Conservation (phyloP, 2,329 filamentous ascomycete genomes). For the Fusarium penzigii region DNA sequence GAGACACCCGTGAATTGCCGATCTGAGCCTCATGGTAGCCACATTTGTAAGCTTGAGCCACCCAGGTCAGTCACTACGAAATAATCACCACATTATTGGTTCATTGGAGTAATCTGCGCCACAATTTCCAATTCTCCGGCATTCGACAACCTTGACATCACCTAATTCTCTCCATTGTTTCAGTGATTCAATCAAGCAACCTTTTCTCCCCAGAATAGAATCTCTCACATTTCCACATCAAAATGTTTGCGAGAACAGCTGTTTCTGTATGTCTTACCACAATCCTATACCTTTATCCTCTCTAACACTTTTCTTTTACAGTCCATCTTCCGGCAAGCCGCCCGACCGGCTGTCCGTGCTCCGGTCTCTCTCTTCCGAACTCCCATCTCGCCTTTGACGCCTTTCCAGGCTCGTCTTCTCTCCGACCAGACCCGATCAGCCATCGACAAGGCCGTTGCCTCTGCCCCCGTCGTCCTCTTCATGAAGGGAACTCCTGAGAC, state of each 20-base stretch:
- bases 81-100: conserved; percentile 23
- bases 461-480: conserved; percentile 92
- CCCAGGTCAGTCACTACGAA: conserved; percentile 11
- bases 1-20: no score
- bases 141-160: conserved; percentile 29
- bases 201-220: conserved; percentile 11
- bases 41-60: not conserved
- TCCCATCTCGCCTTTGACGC: conserved; percentile 27
- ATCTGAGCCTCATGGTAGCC: not conserved
- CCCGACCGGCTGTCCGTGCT: conserved; percentile 35
- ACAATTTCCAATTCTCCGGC: conserved; percentile 11
- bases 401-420: conserved; percentile 64
- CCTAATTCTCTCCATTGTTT: conserved; percentile 16
- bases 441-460: conserved; percentile 86
- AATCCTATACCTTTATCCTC: not conserved
- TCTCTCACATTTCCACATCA: conserved; percentile 18
- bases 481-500: conserved; percentile 99
- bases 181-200: conserved; percentile 5
- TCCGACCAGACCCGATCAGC: conserved; percentile 78
- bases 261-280: conserved; percentile 16
- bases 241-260: conserved; percentile 31
- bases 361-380: conserved; percentile 26
- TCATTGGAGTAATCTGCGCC: conserved; percentile 12
- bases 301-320: conserved; percentile 18
- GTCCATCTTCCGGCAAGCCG: conserved; percentile 40